phyloP scores from a whole-genome alignment of 495 filamentous ascomycete genomes.

The Aeminium ludgeri region DNA sequence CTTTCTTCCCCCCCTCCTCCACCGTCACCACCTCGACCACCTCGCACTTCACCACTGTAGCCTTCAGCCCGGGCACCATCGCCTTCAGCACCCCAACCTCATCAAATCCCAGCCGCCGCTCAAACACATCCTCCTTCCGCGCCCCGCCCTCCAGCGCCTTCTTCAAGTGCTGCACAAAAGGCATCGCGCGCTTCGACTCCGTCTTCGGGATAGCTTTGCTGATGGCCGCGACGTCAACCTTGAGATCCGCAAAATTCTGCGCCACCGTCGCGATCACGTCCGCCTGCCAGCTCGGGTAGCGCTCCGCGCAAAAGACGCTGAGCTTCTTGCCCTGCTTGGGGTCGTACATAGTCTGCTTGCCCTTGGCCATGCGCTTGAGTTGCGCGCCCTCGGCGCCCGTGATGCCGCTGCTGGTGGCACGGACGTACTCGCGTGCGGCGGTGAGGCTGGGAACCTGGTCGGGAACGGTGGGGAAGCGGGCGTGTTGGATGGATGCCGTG shows the following conservation, averaged over 20 bases:
- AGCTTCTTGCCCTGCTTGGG: constrained; percentile 80
- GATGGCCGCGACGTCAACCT: constrained; percentile 62
- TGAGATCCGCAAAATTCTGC: constrained; percentile 40
- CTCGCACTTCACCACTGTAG: constrained; percentile 23
- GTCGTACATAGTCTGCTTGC: constrained; percentile 65
- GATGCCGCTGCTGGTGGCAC: constrained; percentile 56
- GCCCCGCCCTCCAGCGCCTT: constrained; percentile 47
- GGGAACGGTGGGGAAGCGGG: constrained; percentile 55
- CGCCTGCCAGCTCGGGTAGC: constrained; percentile 77
- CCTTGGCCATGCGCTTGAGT: constrained; percentile 75
- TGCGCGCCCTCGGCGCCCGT: constrained; percentile 69
- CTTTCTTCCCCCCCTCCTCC: constrained; percentile 24
- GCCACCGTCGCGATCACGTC: constrained; percentile 75
- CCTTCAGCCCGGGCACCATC: constrained; percentile 27
- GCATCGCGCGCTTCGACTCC: constrained; percentile 97
- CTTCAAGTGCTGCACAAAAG: constrained; percentile 81
- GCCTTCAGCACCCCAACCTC: constrained; percentile 45
- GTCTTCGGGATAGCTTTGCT: constrained; percentile 39
- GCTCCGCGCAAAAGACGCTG: constrained; percentile 64
- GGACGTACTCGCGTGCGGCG: constrained; percentile 67
- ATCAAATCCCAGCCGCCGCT: constrained; percentile 70
- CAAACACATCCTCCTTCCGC: constrained; percentile 48
- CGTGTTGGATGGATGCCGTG: constrained; percentile 55
- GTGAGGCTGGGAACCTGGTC: constrained; percentile 43
- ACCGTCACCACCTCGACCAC: constrained; percentile 26